Percentiles rank a stretch among this genome's conserved stretches.
Conservation (phyloP, 441 rosid species). For the Adansonia gregorii region DNA sequence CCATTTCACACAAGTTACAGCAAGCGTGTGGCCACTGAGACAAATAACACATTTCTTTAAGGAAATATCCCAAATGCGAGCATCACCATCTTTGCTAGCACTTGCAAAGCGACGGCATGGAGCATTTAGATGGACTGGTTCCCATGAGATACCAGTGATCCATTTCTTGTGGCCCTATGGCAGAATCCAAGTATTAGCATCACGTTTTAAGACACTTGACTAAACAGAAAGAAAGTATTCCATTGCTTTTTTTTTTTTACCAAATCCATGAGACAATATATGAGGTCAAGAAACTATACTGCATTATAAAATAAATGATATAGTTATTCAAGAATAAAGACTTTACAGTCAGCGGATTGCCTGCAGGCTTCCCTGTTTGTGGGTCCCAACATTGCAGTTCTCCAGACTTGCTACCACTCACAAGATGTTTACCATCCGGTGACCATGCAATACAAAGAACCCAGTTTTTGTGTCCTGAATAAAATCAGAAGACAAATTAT, state of each 20-base stretch:
- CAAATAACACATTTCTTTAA: conserved; percentile 68
- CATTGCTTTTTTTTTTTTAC: neutral
- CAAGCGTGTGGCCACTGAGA: conserved; percentile 91
- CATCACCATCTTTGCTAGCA: conserved; percentile 99
- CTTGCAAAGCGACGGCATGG: conserved; percentile 97
- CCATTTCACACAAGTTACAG: conserved; percentile 99
- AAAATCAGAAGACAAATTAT: neutral
- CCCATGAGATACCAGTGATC: conserved; percentile 99
- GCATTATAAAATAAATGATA: neutral
- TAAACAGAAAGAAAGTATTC: neutral
- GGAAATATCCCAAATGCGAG: conserved; percentile 90
- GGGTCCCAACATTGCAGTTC: conserved; percentile 93
- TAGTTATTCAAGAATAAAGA: conserved; percentile 31
- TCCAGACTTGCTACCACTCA: conserved; percentile 92
- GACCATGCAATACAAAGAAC: conserved; percentile 97
- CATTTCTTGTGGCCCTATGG: conserved; percentile 97
- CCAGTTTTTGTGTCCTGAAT: conserved; percentile 95
- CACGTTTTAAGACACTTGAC: neutral
- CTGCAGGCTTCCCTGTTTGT: conserved; percentile 77
- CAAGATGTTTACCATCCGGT: conserved; percentile 91
- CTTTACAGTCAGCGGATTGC: conserved; percentile 67
- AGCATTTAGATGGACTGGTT: conserved; percentile 86
- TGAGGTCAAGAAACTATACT: neutral
- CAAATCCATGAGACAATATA: conserved; percentile 16
- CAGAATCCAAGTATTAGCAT: conserved; percentile 28